These are phyloP conservation scores for Dentipellis fragilis DNA, from an alignment of 768 basidiomycete species.

Conservation along the genomic window DNA sequence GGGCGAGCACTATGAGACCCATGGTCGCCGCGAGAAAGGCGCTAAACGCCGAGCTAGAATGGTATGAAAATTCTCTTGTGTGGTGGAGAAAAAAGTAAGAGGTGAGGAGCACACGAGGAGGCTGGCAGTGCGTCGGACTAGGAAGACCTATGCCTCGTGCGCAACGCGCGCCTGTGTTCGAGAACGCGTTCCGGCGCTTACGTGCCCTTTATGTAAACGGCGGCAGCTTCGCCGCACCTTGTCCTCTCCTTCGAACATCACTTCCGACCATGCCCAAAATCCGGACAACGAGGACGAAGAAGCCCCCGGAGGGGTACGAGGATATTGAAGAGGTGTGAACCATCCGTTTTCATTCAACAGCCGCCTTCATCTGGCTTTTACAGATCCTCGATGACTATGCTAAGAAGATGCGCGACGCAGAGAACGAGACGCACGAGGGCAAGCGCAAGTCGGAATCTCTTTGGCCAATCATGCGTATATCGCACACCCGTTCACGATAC, in stretches of 20 bases:
- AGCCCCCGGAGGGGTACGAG: conserved; percentile 91
- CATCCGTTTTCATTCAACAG: neutral
- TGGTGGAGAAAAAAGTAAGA: neutral
- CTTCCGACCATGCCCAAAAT: conserved; percentile 76
- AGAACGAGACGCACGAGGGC: conserved; percentile 97
- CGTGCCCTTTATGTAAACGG: neutral
- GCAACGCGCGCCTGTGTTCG: neutral
- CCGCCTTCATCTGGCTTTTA: neutral
- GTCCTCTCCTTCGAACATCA: neutral
- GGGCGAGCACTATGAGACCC: conserved; percentile 57
- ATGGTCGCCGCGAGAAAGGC: conserved; percentile 26
- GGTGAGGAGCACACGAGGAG: neutral
- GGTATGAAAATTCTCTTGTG: neutral
- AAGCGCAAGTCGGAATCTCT: conserved; percentile 89
- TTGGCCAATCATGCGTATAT: conserved; percentile 98
- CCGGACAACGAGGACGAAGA: conserved; percentile 84
- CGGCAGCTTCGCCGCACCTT: neutral
- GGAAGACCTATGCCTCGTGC: neutral
- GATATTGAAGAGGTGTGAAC: conserved; percentile 72
- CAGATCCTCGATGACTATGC: conserved; percentile 97
- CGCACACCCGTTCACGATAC: conserved; percentile 91
- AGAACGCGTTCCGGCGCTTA: neutral
- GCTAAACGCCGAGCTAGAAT: conserved; percentile 4
- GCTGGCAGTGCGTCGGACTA: neutral
- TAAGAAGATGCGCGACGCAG: conserved; percentile 98